Base-by-base conservation (phyloP, 2,329 filamentous ascomycete genomes). In the Diplodia scrobiculata region DNA sequence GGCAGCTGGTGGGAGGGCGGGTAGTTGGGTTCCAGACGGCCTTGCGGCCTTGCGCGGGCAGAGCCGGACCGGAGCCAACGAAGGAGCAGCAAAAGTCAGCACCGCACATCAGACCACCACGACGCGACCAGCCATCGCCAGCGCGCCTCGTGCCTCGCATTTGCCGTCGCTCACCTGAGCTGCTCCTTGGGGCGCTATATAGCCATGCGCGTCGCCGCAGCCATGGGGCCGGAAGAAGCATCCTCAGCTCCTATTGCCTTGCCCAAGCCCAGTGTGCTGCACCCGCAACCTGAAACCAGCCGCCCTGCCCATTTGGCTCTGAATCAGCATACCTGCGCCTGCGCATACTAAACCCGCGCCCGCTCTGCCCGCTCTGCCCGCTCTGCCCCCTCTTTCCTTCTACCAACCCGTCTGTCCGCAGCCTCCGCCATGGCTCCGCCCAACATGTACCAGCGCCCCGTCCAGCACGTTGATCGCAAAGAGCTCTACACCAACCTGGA, bases 401-500 rank as follows among this genome's bases (percentile, higher is more conserved):
- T 59, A n/a, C 27, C 48, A 14, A 32, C 54, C 13, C 36, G 48
- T 53, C 21, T 32, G 7, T 34, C 11, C 53, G 13, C 25, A 32
- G 14, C 19, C 34, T 17, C 6, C 52, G 48, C 52, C 51, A 66
- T 66, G 64, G 53, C 64, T 21, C 54, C 64, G 34, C 54, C 64
- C 55, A 19, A 29, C 32, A 10, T 60, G 45, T 32, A 62, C 25
- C 71, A 71, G 21, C 71, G 73, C 38, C 73, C 74, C n/a, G 75
- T 79, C 75, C 73, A 87, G 74, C 89, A 91, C 72, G 83, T 92
- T 70, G 85, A 89, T 75, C 86, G 89, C 52, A 86, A 88, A 75
- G 86, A 89, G 50, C 81, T 92, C 5, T 91, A 91, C 77, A 90
- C 87, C 27, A 86, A 85, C 70, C 82, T 92, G 17, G 88, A 91